Evolutionary conservation across 495 filamentous ascomycete genomes (phyloP).

Genomic region (Bathelium albidoporum): DNA sequence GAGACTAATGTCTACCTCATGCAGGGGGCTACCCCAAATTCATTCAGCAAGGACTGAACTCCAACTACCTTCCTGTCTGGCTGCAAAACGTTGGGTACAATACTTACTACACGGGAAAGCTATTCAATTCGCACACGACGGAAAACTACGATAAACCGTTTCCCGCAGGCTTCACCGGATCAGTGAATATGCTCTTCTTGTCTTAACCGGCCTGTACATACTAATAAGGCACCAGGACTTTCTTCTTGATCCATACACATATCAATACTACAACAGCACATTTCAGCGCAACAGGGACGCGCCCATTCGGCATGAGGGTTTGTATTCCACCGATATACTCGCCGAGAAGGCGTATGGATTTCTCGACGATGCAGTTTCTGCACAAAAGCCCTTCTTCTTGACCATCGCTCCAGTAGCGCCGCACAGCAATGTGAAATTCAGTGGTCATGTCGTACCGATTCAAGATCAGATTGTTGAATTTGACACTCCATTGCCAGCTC

Average conservation of each 20-base stretch:
- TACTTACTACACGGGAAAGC: conserved; percentile 64
- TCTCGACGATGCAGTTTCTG: conserved; percentile 48
- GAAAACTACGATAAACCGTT: conserved; percentile 36
- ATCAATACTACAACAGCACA: conserved; percentile 56
- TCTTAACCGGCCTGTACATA: not conserved
- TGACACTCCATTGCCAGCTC: conserved; percentile 19
- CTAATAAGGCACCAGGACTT: conserved; percentile 39
- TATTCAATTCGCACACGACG: conserved; percentile 47
- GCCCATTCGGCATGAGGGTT: conserved; percentile 22
- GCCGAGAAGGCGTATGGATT: conserved; percentile 52
- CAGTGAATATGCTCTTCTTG: conserved; percentile 18
- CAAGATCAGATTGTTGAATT: conserved; percentile 18
- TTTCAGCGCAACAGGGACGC: conserved; percentile 53
- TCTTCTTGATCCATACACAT: conserved; percentile 61
- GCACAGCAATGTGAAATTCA: conserved; percentile 45
- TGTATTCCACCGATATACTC: conserved; percentile 53
- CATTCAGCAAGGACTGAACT: conserved; percentile 52
- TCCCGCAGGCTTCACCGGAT: conserved; percentile 45
- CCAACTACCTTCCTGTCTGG: conserved; percentile 59
- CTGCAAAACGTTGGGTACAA: conserved; percentile 59
- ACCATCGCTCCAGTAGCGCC: conserved; percentile 56
- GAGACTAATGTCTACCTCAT: not conserved
- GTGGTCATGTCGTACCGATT: conserved; percentile 21
- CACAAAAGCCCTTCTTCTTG: conserved; percentile 55
- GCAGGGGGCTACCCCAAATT: conserved; percentile 62